phyloP scores from a whole-genome alignment of 495 filamentous ascomycete species.

The Talaromyces nanjingensis region DNA sequence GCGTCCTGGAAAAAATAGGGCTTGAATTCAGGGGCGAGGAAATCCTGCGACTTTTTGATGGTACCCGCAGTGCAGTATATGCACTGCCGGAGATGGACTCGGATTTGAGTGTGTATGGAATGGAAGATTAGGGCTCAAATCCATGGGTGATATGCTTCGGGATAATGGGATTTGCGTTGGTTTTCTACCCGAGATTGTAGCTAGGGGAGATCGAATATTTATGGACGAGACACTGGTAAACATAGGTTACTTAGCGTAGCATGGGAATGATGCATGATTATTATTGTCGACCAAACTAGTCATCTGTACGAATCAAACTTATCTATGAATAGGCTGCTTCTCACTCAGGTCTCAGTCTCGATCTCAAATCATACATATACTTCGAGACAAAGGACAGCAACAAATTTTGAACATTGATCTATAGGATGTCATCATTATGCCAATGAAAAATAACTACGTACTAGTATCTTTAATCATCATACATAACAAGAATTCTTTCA shows the following conservation, averaged over 20 bases:
- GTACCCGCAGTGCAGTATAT: conserved; percentile 20
- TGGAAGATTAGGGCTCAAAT: not conserved
- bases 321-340: too few species aligned
- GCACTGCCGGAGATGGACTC: conserved; percentile 18
- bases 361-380: too few species aligned
- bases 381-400: too few species aligned
- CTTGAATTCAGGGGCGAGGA: conserved; percentile 21
- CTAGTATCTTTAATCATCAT: too few species aligned
- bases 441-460: too few species aligned
- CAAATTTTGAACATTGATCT: too few species aligned
- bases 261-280: not conserved
- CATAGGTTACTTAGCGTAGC: not conserved
- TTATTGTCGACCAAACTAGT: not conserved
- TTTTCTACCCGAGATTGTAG: not conserved
- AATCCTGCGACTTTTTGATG: conserved; percentile 22
- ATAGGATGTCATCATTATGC: too few species aligned
- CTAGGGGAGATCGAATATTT: not conserved
- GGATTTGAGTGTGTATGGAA: conserved; percentile 23
- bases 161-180: not conserved
- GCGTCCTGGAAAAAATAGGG: conserved; percentile 27
- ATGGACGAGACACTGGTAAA: not conserved
- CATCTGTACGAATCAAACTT: too few species aligned
- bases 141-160: not conserved
- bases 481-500: too few species aligned
- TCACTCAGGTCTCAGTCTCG: too few species aligned